Conservation (phyloP, 129 eudicot genomes). For the Kitagawia praeruptora region DNA sequence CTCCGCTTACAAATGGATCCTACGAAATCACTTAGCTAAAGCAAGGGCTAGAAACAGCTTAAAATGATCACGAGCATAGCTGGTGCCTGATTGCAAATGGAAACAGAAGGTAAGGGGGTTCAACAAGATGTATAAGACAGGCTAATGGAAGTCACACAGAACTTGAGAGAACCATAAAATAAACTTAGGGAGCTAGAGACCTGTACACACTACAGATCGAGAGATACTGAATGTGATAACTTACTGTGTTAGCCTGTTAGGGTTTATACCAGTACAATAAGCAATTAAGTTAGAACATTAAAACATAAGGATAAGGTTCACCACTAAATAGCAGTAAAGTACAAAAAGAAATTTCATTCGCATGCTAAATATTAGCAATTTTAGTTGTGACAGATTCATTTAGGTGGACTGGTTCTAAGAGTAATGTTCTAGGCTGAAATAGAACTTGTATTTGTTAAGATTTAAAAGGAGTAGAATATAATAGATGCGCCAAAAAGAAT, state of each 20-base stretch:
- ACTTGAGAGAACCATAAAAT: conserved; percentile 37
- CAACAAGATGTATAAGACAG: conserved; percentile 42
- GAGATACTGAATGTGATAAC: neutral
- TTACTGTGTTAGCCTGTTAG: neutral
- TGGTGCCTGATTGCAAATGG: conserved; percentile 29
- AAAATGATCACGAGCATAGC: conserved; percentile 34
- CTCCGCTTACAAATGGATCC: conserved; percentile 27
- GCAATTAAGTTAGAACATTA: neutral
- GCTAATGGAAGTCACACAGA: conserved; percentile 35
- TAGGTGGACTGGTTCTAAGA: neutral
- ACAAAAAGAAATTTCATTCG: neutral
- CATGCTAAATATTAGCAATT: neutral
- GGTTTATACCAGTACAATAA: neutral
- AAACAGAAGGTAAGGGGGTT: conserved; percentile 32
- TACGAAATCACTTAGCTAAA: conserved; percentile 24
- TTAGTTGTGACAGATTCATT: neutral
- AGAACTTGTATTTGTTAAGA: neutral
- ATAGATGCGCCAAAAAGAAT: neutral
- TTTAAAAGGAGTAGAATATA: neutral
- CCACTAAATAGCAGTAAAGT: neutral
- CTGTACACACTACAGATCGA: conserved; percentile 10
- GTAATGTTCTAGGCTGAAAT: neutral
- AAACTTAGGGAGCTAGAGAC: conserved; percentile 49
- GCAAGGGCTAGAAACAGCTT: conserved; percentile 46
- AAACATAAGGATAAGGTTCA: neutral